phyloP scores from a whole-genome alignment of 2,329 filamentous ascomycete genomes.

The Neofusicoccum cordaticola region DNA sequence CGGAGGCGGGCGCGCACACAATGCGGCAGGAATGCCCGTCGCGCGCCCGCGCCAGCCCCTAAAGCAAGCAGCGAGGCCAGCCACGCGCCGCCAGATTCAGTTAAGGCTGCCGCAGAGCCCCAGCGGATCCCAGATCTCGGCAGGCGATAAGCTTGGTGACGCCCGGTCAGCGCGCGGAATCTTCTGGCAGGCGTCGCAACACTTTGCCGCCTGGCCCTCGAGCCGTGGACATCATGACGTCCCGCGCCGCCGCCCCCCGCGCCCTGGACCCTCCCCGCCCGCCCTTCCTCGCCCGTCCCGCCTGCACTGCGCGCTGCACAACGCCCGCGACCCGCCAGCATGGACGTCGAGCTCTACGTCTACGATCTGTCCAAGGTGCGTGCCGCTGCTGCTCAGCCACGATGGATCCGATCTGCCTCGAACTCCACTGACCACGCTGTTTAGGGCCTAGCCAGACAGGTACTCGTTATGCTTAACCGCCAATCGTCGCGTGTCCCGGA shows the following conservation, averaged over 20 bases:
- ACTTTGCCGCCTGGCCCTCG: neutral
- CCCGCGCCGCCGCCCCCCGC: neutral
- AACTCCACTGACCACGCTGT: slow-evolving; percentile 8
- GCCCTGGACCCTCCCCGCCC: neutral
- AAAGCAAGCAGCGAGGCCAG: neutral
- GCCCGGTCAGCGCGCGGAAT: neutral
- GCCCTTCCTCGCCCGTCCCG: neutral
- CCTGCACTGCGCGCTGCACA: neutral
- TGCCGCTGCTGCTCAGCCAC: neutral
- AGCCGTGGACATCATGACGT: neutral
- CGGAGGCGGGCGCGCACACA: neutral
- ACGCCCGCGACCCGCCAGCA: slow-evolving; percentile 22
- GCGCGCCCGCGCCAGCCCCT: slow-evolving; percentile 2
- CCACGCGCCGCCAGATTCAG: neutral
- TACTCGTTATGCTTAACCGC: neutral
- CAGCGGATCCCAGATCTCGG: neutral
- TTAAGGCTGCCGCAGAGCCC: slow-evolving; percentile 9
- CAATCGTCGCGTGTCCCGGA: slow-evolving; percentile 26
- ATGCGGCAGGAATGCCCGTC: slow-evolving; percentile 1
- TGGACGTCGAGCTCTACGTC: slow-evolving; percentile 52
- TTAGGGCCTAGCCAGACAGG: slow-evolving; percentile 54
- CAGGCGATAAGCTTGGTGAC: slow-evolving; percentile 8
- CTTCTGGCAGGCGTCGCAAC: slow-evolving; percentile 14
- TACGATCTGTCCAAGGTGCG: slow-evolving; percentile 50
- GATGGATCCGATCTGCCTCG: neutral